Conservation (phyloP, 805 yeast genomes). For the Cyberlindnera galapagoensis region DNA sequence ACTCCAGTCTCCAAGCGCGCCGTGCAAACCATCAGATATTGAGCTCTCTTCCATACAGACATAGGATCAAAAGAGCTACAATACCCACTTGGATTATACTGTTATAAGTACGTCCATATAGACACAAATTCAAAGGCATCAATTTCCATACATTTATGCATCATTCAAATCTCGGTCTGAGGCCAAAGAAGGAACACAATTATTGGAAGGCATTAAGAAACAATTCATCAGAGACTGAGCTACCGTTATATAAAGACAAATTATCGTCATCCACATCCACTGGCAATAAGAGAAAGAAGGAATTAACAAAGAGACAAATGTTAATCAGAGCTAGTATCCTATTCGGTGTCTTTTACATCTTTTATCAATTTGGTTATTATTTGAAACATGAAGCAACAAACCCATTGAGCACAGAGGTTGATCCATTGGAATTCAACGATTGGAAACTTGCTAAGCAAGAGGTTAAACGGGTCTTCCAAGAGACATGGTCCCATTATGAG, state of each 20-base stretch:
- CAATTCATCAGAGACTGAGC: constrained; percentile 6
- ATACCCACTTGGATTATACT: too few relatives aligned
- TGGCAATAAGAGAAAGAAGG: constrained; percentile 7
- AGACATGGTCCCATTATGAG: constrained; percentile 73
- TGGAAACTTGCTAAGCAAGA: constrained; percentile 43
- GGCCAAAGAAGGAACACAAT: constrained; percentile 10
- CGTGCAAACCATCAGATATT: too few relatives aligned
- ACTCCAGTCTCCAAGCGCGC: too few relatives aligned
- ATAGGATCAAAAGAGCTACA: too few relatives aligned
- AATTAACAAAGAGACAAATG: constrained; percentile 26
- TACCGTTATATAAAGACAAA: constrained; percentile 51
- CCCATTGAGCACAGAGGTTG: constrained; percentile 4
- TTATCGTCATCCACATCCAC: constrained; percentile 26
- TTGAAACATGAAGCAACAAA: constrained; percentile 13
- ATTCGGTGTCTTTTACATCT: constrained; percentile 34
- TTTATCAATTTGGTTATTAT: constrained; percentile 28
- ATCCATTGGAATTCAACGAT: constrained; percentile 9
- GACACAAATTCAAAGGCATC: too few relatives aligned
- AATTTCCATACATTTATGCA: too few relatives aligned
- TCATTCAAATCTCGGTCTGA: too few relatives aligned
- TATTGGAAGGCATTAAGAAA: constrained; percentile 20
- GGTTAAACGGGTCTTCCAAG: constrained; percentile 63
- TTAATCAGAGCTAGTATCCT: constrained; percentile 36
- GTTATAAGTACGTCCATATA: too few relatives aligned
- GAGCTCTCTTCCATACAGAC: too few relatives aligned